Percentiles rank a stretch among this genome's conserved stretches.
Evolutionary conservation across 257 asterid genomes (phyloP).

Genomic region (Capsicum chinense): DNA sequence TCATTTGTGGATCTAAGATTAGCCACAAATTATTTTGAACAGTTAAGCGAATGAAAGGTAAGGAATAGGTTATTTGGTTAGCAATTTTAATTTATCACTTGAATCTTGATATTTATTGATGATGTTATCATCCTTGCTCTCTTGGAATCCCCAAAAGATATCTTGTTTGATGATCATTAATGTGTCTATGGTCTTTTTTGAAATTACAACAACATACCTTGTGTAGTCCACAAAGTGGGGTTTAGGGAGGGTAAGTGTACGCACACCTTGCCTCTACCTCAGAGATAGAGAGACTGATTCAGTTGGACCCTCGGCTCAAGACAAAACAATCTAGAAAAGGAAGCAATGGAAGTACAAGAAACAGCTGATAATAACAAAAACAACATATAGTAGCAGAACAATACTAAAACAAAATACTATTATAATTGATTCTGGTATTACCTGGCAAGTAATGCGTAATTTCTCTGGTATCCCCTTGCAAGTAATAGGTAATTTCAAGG

Average conservation of each 20-base stretch:
- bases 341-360: too few relatives aligned
- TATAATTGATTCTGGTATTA: not conserved
- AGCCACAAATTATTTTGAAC: not conserved
- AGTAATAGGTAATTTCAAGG: not conserved
- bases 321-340: too few relatives aligned
- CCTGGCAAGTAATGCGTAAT: not conserved
- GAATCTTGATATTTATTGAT: not conserved
- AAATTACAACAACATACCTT: not conserved
- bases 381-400: too few relatives aligned
- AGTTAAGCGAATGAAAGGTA: not conserved
- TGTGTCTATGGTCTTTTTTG: not conserved
- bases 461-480: not conserved
- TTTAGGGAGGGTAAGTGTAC: too few relatives aligned
- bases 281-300: too few relatives aligned
- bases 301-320: too few relatives aligned
- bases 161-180: not conserved
- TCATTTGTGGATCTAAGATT: not conserved
- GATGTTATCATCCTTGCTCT: constrained; percentile 18
- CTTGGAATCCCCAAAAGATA: not conserved
- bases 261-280: too few relatives aligned
- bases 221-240: too few relatives aligned
- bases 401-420: too few relatives aligned
- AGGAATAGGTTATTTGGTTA: not conserved
- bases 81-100: not conserved
- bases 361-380: too few relatives aligned